Evolutionary conservation across 106 monocot genomes (phyloP).

Genomic region (Narthecium ossifragum): DNA sequence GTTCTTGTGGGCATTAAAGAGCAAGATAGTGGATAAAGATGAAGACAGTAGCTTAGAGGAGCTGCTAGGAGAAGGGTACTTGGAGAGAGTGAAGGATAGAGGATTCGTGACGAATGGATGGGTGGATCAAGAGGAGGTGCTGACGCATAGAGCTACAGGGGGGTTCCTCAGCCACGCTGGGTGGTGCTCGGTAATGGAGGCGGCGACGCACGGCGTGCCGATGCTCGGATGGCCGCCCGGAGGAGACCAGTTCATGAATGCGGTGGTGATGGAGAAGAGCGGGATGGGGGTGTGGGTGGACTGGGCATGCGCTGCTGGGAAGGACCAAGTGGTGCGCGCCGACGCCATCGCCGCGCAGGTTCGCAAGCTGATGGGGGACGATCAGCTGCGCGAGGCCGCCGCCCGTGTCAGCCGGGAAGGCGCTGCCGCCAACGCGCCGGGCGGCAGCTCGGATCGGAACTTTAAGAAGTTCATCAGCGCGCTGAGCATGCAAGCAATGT

Average conservation of each 20-base stretch:
- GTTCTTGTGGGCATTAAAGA: conserved; percentile 24
- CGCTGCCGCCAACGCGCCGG: too few relatives aligned
- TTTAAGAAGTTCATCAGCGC: too few relatives aligned
- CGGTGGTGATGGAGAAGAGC: conserved; percentile 3
- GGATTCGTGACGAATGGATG: conserved; percentile 11
- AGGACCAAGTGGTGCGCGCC: too few relatives aligned
- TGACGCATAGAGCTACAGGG: conserved; percentile 12
- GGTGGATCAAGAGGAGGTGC: conserved; percentile 10
- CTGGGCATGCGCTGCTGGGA: neutral
- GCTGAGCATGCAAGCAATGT: too few relatives aligned
- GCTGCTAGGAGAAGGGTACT: conserved; percentile 5
- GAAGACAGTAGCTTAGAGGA: conserved; percentile 2
- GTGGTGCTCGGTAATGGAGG: conserved; percentile 22
- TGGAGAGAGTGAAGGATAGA: neutral
- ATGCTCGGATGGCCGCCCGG: conserved; percentile 9
- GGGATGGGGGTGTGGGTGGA: conserved; percentile 6
- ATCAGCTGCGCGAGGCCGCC: too few relatives aligned
- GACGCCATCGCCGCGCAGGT: too few relatives aligned
- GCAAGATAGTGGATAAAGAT: conserved; percentile 10
- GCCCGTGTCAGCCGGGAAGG: too few relatives aligned
- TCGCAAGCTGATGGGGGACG: too few relatives aligned
- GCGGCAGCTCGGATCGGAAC: too few relatives aligned
- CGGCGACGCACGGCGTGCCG: neutral
- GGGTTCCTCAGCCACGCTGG: conserved; percentile 23
- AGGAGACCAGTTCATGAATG: conserved; percentile 3